Conservation (phyloP, 75 land plant genomes). For the Adiantum capillusveneris region DNA sequence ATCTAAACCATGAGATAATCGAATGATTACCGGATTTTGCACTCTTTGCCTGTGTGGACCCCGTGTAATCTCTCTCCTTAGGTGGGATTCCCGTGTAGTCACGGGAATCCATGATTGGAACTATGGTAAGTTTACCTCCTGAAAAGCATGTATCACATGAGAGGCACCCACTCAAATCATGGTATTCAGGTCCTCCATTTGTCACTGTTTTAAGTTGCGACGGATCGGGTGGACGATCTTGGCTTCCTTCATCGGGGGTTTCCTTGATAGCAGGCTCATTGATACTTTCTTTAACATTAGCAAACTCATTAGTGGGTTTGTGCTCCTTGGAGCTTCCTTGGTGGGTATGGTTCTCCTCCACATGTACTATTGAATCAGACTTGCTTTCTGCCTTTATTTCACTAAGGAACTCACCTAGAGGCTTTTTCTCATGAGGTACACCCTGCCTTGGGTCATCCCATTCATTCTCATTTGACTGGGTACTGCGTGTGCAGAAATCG, state of each 20-base stretch:
- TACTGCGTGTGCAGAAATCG: neutral
- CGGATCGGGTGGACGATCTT: neutral
- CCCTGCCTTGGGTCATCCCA: neutral
- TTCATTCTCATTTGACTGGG: neutral
- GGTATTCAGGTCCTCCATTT: neutral
- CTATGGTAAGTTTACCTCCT: neutral
- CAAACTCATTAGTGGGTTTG: too few species aligned
- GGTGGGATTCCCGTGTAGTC: constrained; percentile 2
- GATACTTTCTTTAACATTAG: too few species aligned
- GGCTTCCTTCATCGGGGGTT: too few species aligned
- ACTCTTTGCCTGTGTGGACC: neutral
- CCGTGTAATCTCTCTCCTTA: neutral
- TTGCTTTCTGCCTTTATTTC: too few species aligned
- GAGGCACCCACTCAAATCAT: neutral
- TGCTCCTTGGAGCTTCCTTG: too few species aligned
- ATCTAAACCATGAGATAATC: neutral
- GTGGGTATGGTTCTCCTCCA: too few species aligned
- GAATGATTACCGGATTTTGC: neutral
- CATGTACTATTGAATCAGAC: too few species aligned
- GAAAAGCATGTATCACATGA: neutral
- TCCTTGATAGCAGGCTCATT: too few species aligned
- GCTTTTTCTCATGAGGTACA: neutral
- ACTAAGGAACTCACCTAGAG: neutral
- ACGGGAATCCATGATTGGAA: constrained; percentile 4
- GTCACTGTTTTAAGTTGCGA: neutral